Base-by-base conservation (phyloP, 2,329 filamentous ascomycete species). In the Plectosphaerella cucumerina region DNA sequence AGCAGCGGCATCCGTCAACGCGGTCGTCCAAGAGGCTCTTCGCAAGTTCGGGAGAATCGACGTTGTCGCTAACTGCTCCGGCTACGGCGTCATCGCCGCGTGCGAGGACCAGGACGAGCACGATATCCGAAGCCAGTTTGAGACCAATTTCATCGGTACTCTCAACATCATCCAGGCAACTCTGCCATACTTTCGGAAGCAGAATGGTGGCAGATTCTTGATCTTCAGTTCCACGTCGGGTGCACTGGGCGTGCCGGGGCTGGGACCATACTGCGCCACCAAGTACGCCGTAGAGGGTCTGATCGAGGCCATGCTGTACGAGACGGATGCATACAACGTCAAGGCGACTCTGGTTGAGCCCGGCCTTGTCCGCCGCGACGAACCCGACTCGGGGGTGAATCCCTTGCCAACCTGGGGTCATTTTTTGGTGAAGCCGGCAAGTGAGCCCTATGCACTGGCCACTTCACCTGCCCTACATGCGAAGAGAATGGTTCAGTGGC, bases 101-200 rank as follows among this genome's bases (percentile, higher is more conserved):
- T 97, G 92, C 69, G 94, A 97, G 70, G 94, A 97, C 70, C 94
- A 97, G 72, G 91, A 97, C 67, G 90, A 96, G 65, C 86, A 91
- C 67, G 94, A 97, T 65, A 82, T 97, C 59, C 88, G 91, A 52
- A 93, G 96, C 62, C 94, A 97, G 69, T 97, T 97, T 71, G 90
- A 95, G 75, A 97, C 92, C 20, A 99, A 99, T 69, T 96, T 97
- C 69, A 93, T 96, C 77, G 94, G 94, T 49, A 95, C 91, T 0
- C 71, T 97, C 53, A 89, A 97, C 70, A 96, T 99, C 60, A 87
- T 97, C 53, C 91, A 97, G 66, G 75, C 89, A 18, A 92, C 88
- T 2, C 73, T 97, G 35, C 91, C 92, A 1, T 90, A 96, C 70
- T 95, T 97, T 60, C 85, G 93, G 48, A 78, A 85, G 56, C 86